These are phyloP conservation scores for Starmera stellimalicola DNA, from an alignment of 1,139 yeast species.

Conservation along the genomic window DNA sequence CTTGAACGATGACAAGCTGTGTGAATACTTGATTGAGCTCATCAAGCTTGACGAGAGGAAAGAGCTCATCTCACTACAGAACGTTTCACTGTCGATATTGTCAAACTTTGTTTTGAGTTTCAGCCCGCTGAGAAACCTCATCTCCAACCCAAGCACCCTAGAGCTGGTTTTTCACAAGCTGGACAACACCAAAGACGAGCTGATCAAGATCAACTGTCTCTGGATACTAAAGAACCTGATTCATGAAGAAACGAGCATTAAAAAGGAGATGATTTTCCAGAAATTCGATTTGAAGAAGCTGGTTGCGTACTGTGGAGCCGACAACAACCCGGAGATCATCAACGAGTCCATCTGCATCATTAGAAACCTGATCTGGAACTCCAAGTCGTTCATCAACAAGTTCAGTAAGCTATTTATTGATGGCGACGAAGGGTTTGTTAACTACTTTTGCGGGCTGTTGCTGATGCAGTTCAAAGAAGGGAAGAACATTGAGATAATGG, in stretches of 20 bases:
- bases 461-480: constrained; percentile 19
- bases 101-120: constrained; percentile 78
- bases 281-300: constrained; percentile 42
- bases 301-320: constrained; percentile 39
- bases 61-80: constrained; percentile 33
- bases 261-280: constrained; percentile 25
- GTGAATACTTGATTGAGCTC: constrained; percentile 36
- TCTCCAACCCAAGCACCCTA: constrained; percentile 48
- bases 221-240: constrained; percentile 50
- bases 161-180: constrained; percentile 33
- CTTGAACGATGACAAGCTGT: constrained; percentile 47
- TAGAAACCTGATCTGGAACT: constrained; percentile 65
- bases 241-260: constrained; percentile 25
- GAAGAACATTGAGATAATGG: constrained; percentile 27
- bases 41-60: constrained; percentile 25
- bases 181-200: constrained; percentile 23
- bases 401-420: constrained; percentile 3
- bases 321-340: constrained; percentile 45
- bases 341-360: constrained; percentile 65
- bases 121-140: constrained; percentile 55
- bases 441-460: constrained; percentile 26
- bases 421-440: constrained; percentile 24
- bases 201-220: constrained; percentile 37
- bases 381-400: constrained; percentile 16
- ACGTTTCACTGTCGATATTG: constrained; percentile 56